A percentile compares a stretch with the other conserved stretches of the same genome.
These are phyloP conservation scores for Citrus hindsii DNA, from an alignment of 345 rosid species.

Conservation along the genomic window DNA sequence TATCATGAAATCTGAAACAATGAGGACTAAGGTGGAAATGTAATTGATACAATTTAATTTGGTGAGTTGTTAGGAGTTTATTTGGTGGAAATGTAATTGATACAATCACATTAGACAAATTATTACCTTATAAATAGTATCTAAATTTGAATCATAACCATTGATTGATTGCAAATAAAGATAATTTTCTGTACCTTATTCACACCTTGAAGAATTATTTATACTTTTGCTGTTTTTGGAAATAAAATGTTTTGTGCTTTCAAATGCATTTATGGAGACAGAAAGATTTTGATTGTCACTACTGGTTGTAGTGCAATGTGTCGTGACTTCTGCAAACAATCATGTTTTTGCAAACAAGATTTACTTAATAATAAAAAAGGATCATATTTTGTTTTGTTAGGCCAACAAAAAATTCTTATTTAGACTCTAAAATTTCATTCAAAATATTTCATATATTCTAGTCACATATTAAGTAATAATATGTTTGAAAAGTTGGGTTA, in stretches of 20 bases:
- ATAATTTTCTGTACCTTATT: background rate
- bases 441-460: background rate
- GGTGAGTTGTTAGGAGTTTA: background rate
- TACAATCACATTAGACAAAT: background rate
- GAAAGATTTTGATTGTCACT: background rate
- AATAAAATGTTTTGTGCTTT: background rate
- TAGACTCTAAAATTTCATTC: background rate
- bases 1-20: background rate
- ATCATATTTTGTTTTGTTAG: background rate
- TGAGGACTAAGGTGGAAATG: background rate
- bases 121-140: background rate
- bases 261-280: slow-evolving; percentile 6
- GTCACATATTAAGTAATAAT: background rate
- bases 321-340: background rate
- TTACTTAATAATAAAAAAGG: background rate
- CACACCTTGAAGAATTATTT: background rate
- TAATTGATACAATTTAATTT: slow-evolving; percentile 4
- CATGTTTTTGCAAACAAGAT: background rate
- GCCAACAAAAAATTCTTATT: background rate
- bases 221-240: background rate
- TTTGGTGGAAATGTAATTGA: background rate
- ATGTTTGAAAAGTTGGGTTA: too few species aligned
- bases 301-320: background rate
- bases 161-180: background rate
- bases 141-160: background rate